Evolutionary conservation across 2,329 filamentous ascomycete species (phyloP).

Genomic region (Venturiaceae sp.): DNA sequence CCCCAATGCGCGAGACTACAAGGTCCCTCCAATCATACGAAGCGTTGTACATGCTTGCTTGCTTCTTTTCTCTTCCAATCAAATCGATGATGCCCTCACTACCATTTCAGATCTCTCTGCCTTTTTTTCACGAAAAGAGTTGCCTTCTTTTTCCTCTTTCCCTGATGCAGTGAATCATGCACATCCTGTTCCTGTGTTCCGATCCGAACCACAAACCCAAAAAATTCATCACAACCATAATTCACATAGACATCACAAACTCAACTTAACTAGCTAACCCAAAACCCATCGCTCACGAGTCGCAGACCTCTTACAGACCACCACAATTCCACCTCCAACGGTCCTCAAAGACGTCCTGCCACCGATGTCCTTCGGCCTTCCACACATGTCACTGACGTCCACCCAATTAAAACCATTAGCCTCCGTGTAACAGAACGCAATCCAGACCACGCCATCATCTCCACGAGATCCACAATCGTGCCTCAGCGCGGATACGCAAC

Average conservation of each 20-base stretch:
- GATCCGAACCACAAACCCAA: neutral
- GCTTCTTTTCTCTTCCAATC: neutral
- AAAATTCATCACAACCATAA: neutral
- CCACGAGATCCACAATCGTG: too few relatives aligned
- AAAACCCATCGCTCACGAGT: neutral
- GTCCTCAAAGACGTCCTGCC: too few relatives aligned
- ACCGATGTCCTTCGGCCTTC: too few relatives aligned
- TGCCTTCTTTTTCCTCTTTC: neutral
- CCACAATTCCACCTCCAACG: too few relatives aligned
- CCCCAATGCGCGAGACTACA: neutral
- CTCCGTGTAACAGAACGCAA: neutral
- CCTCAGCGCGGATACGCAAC: neutral
- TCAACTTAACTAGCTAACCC: neutral
- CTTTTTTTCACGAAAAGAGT: neutral
- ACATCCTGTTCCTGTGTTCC: too few relatives aligned
- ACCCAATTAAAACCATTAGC: neutral
- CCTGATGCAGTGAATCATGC: too few relatives aligned
- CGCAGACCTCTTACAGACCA: too few relatives aligned
- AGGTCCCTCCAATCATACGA: too few relatives aligned
- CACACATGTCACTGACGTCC: neutral
- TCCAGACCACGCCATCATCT: neutral
- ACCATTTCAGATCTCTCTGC: neutral
- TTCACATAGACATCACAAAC: neutral
- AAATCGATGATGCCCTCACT: too few relatives aligned
- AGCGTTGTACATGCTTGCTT: neutral